Base-by-base conservation (phyloP, 2,329 filamentous ascomycete species). In the Claviceps lovelessii region DNA sequence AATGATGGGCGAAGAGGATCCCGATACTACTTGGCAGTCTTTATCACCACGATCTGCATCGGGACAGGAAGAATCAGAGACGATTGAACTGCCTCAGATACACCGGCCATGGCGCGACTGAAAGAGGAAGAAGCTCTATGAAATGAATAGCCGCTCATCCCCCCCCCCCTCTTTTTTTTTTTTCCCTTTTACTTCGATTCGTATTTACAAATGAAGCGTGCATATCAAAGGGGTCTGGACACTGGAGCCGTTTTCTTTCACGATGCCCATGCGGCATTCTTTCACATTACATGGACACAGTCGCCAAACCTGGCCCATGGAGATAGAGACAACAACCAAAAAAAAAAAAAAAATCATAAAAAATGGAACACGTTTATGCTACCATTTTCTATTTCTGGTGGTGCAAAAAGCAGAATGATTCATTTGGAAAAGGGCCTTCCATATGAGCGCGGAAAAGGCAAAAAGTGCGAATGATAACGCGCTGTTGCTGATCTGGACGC, bases 21-120 rank as follows among this genome's bases (percentile, higher is more conserved):
- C 64, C 29, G 61, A 64, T 60, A 67, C 68, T 65, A 73, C 78
- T 73, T 77, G 78, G 71, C 77, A 78, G 71, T 78, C 75, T 67
- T 67, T 73, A 70, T 78, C 77, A 61, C 75, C 78, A 55, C 71
- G 75, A 64, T 64, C 63, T 29, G 58, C 57, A 29, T 65, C 65
- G n/a, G 50, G 53, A 35, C 53, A 45, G 15, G 56, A 57, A 28
- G 56, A 55, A 45, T 54, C 54, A 4, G 59, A 61, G 33, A 56
- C 58, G 11, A 59, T 58, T 39, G 59, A 59, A 42, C 42, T 58
- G 46, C 54, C 59, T 15, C 59, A 61, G 33, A 57, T 58, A 48
- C 59, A 61, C 39, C 54, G 59, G 48, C 59, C 58, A n/a, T 61
- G 59, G 59, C 56, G 52, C 35, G 53, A 55, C 42, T 56, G 39